Evolutionary conservation across 768 basidiomycete genomes (phyloP).

Genomic region (Boletus sp.): DNA sequence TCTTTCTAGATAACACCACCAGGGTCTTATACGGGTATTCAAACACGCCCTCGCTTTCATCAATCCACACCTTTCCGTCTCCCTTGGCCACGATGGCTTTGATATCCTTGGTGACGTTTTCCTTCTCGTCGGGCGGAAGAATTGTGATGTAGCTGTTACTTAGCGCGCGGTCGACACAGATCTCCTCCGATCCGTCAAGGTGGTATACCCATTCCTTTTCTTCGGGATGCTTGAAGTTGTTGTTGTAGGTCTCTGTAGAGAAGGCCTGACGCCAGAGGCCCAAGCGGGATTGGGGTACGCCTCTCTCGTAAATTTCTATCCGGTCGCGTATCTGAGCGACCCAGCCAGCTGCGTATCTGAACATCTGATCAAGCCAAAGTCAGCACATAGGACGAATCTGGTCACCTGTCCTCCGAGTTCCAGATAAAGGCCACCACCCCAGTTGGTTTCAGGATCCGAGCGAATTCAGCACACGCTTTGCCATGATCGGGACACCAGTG

Average conservation of each 20-base stretch:
- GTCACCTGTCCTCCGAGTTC: slow-evolving; percentile 85
- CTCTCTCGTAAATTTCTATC: slow-evolving; percentile 66
- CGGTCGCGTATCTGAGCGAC: slow-evolving; percentile 68
- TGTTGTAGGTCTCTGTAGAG: slow-evolving; percentile 56
- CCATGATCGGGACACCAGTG: slow-evolving; percentile 90
- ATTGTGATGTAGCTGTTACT: slow-evolving; percentile 87
- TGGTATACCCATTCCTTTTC: slow-evolving; percentile 56
- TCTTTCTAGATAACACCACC: slow-evolving; percentile 46
- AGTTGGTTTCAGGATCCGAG: slow-evolving; percentile 74
- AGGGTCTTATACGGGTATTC: too few species aligned
- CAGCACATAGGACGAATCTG: neutral
- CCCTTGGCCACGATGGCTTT: too few species aligned
- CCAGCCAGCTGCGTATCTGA: slow-evolving; percentile 65
- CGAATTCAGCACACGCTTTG: slow-evolving; percentile 70
- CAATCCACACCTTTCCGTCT: too few species aligned
- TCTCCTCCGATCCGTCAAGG: slow-evolving; percentile 51
- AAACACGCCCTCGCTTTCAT: too few species aligned
- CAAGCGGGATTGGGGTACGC: slow-evolving; percentile 80
- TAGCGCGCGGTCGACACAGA: slow-evolving; percentile 61
- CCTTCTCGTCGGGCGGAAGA: slow-evolving; percentile 56
- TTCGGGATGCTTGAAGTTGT: slow-evolving; percentile 56
- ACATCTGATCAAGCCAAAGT: neutral
- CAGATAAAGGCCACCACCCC: slow-evolving; percentile 76
- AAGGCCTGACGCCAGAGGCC: slow-evolving; percentile 73
- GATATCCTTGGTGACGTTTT: slow-evolving; percentile 5